These are phyloP conservation scores for Penicillium sp. DNA, from an alignment of 2,329 filamentous ascomycete genomes.

Conservation along the genomic window DNA sequence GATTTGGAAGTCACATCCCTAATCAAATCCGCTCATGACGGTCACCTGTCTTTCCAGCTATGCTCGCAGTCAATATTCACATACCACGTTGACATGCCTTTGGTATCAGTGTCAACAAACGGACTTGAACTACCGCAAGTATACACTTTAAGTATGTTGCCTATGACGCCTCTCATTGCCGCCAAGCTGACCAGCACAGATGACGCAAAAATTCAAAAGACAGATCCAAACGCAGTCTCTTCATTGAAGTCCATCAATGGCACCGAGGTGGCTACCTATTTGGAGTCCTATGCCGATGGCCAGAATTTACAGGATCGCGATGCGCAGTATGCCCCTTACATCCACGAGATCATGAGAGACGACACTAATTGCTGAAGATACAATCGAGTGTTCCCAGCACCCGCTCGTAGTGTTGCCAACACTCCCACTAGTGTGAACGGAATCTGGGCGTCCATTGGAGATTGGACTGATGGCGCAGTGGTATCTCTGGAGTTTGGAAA, in stretches of 20 bases:
- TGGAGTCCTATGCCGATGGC: constrained; percentile 48
- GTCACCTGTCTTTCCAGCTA: constrained; percentile 49
- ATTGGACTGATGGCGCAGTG: constrained; percentile 23
- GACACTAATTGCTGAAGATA: constrained; percentile 18
- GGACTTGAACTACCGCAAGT: constrained; percentile 60
- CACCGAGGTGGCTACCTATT: constrained; percentile 50
- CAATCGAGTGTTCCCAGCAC: constrained; percentile 25
- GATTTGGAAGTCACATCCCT: constrained; percentile 56
- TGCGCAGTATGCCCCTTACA: constrained; percentile 49
- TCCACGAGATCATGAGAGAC: background rate
- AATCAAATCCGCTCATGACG: constrained; percentile 61
- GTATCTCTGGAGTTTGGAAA: constrained; percentile 21
- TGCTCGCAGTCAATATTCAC: constrained; percentile 46
- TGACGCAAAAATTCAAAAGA: constrained; percentile 17
- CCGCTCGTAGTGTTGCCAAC: constrained; percentile 22
- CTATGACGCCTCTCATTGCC: background rate
- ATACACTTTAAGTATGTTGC: constrained; percentile 38
- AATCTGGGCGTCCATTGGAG: constrained; percentile 20
- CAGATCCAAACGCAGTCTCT: constrained; percentile 42
- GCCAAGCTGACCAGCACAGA: constrained; percentile 10
- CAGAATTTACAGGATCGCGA: constrained; percentile 58
- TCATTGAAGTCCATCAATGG: constrained; percentile 59
- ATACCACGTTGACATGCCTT: constrained; percentile 41
- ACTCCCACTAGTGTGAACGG: constrained; percentile 17
- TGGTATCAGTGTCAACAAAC: constrained; percentile 64